phyloP scores from a whole-genome alignment of 2,329 filamentous ascomycete genomes.

The Diplodia corticola region DNA sequence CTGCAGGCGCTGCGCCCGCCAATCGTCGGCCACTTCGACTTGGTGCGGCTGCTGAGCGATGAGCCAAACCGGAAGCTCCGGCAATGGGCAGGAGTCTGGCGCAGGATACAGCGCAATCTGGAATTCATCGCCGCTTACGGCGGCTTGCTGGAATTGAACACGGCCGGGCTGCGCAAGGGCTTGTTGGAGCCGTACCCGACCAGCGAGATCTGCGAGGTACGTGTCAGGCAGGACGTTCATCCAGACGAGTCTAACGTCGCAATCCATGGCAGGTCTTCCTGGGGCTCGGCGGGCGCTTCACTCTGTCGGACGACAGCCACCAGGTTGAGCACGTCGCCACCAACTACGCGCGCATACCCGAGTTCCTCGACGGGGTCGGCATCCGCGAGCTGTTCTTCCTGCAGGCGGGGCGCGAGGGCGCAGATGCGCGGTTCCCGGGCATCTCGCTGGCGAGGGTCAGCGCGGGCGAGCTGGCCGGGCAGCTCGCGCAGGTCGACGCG shows the following conservation, averaged over 20 bases:
- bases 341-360: constrained; percentile 71
- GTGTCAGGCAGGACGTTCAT: constrained; percentile 29
- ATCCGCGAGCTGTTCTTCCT: constrained; percentile 57
- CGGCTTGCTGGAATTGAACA: constrained; percentile 87
- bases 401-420: constrained; percentile 26
- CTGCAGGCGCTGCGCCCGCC: constrained; percentile 68
- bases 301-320: constrained; percentile 93
- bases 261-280: constrained; percentile 64
- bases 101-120: constrained; percentile 72
- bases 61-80: constrained; percentile 64
- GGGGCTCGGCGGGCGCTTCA: constrained; percentile 74
- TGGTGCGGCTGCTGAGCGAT: constrained; percentile 77
- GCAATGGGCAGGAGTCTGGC: constrained; percentile 68
- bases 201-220: constrained; percentile 71
- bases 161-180: constrained; percentile 82
- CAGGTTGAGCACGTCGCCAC: constrained; percentile 83
- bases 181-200: constrained; percentile 88
- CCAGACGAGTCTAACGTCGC: not conserved
- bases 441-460: constrained; percentile 24
- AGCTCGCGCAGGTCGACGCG: not conserved
- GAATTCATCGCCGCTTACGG: constrained; percentile 69
- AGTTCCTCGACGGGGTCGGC: constrained; percentile 67
- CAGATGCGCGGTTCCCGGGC: constrained; percentile 37
- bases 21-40: constrained; percentile 91
- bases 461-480: not conserved